Conservation (phyloP, 495 filamentous ascomycete genomes). For the Clavariopsis aquatica region DNA sequence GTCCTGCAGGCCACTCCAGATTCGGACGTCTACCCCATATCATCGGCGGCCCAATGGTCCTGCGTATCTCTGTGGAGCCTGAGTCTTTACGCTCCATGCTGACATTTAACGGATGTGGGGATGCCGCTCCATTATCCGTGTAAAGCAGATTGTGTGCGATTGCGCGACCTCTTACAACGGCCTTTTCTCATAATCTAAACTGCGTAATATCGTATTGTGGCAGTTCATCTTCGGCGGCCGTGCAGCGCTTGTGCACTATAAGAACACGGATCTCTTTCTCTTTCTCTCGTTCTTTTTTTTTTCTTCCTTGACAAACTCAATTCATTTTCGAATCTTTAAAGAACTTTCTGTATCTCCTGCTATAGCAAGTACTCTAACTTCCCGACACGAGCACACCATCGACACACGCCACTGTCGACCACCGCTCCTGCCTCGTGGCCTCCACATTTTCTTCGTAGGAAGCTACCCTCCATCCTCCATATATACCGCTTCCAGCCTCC, state of each 20-base stretch:
- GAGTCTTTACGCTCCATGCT: neutral
- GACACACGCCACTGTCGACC: neutral
- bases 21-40: conserved; percentile 6
- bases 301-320: neutral
- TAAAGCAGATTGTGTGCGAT: conserved; percentile 32
- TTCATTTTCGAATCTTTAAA: neutral
- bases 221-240: neutral
- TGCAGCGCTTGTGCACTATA: neutral
- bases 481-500: conserved; percentile 1
- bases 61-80: neutral
- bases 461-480: neutral
- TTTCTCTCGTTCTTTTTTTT: neutral
- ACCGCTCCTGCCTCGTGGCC: neutral
- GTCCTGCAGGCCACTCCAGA: neutral
- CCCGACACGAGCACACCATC: neutral
- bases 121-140: conserved; percentile 13
- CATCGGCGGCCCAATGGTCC: neutral
- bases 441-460: neutral
- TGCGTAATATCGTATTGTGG: neutral
- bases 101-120: conserved; percentile 12
- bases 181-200: neutral
- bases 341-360: neutral
- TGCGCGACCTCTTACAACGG: conserved; percentile 20
- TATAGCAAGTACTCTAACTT: neutral
- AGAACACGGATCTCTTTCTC: neutral